Conservation (phyloP, 768 basidiomycete genomes). For the Suillus discolor region DNA sequence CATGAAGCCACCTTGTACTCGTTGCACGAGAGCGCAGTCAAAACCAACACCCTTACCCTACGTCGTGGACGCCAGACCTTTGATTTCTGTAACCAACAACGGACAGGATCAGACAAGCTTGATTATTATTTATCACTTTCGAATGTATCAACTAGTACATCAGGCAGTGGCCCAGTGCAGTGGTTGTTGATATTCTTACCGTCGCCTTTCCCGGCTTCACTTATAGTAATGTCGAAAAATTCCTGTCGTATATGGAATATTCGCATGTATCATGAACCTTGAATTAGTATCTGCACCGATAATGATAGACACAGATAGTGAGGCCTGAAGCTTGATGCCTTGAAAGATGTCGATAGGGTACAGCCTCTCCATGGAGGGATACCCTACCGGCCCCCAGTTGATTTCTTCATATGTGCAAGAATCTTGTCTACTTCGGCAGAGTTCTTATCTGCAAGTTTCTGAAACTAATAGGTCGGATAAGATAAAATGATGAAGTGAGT, state of each 20-base stretch:
- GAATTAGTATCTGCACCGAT: not conserved
- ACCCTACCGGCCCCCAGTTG: slow-evolving; percentile 36
- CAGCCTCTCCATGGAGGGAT: not conserved
- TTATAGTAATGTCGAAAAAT: not conserved
- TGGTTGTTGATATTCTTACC: not conserved
- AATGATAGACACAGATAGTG: not conserved
- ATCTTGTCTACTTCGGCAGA: slow-evolving; percentile 69
- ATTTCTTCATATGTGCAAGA: slow-evolving; percentile 63
- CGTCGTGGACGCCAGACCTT: not conserved
- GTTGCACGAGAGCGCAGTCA: not conserved
- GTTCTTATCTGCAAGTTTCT: slow-evolving; percentile 66
- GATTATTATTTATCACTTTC: too few relatives aligned
- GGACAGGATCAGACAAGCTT: not conserved
- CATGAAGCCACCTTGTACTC: not conserved
- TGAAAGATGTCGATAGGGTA: not conserved
- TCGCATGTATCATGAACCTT: not conserved
- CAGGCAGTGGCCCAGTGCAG: not conserved
- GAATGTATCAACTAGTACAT: too few relatives aligned
- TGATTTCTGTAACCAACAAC: not conserved
- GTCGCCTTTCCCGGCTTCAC: not conserved
- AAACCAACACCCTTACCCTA: not conserved
- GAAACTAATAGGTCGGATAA: slow-evolving; percentile 53
- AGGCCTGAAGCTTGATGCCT: not conserved
- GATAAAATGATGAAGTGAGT: not conserved
- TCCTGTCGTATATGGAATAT: not conserved